These are phyloP conservation scores for Lactifluus subvellereus DNA, from an alignment of 768 basidiomycete species.

Conservation along the genomic window DNA sequence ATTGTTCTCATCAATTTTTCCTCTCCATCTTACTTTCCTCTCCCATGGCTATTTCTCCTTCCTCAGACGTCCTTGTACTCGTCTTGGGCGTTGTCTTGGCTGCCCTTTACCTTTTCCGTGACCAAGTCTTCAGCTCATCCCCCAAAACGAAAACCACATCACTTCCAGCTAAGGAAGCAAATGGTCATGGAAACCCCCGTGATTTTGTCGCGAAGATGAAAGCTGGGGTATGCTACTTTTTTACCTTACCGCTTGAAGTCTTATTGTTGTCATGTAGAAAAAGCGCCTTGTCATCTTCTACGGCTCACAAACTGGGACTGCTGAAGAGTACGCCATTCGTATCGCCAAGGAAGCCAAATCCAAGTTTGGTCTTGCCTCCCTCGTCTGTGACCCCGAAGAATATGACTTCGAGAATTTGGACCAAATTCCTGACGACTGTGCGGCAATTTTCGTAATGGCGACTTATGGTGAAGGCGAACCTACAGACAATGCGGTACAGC, in stretches of 20 bases:
- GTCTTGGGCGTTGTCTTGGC: conserved; percentile 70
- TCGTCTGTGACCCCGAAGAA: conserved; percentile 98
- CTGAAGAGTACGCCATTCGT: conserved; percentile 96
- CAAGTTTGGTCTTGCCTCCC: conserved; percentile 89
- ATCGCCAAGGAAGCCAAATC: conserved; percentile 97
- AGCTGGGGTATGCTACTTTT: conserved; percentile 60
- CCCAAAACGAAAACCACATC: conserved; percentile 51
- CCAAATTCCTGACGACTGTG: conserved; percentile 78
- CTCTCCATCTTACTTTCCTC: conserved; percentile 10
- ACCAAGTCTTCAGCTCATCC: conserved; percentile 65
- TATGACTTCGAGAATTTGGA: conserved; percentile 98
- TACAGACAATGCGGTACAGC: conserved; percentile 92
- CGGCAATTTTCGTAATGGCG: conserved; percentile 92
- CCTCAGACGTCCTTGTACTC: conserved; percentile 70
- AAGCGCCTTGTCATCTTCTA: conserved; percentile 97
- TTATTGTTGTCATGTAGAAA: conserved; percentile 50
- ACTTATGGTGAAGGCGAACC: conserved; percentile 99
- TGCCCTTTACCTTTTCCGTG: conserved; percentile 75
- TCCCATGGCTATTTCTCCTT: conserved; percentile 52
- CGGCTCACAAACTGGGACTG: conserved; percentile 97
- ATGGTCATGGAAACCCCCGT: conserved; percentile 81
- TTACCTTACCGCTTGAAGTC: conserved; percentile 9
- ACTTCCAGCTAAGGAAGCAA: conserved; percentile 33
- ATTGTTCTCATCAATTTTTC: conserved; percentile 4
- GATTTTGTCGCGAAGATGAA: conserved; percentile 96